Evolutionary conservation across 768 basidiomycete species (phyloP).

Genomic region (Nevesoporus exiguus): DNA sequence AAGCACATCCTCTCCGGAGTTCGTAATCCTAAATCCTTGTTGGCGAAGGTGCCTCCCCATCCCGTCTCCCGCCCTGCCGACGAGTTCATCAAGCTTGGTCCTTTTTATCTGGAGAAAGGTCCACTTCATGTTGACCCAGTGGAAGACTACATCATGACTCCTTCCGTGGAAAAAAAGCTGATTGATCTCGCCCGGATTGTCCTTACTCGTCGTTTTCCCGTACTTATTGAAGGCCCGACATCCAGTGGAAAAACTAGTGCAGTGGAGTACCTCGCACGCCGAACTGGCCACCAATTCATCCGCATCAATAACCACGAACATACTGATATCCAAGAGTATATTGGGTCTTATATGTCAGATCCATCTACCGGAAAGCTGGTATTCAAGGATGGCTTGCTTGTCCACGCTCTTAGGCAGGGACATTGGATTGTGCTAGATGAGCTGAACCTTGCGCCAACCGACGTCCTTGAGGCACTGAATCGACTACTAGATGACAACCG

Average conservation of each 20-base stretch:
- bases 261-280: slow-evolving; percentile 88
- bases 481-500: slow-evolving; percentile 96
- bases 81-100: slow-evolving; percentile 79
- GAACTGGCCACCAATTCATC: slow-evolving; percentile 92
- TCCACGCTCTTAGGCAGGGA: slow-evolving; percentile 85
- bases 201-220: slow-evolving; percentile 83
- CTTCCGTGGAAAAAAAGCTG: slow-evolving; percentile 93
- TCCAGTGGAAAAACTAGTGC: slow-evolving; percentile 98
- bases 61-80: slow-evolving; percentile 45
- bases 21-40: slow-evolving; percentile 72
- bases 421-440: slow-evolving; percentile 99
- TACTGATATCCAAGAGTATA: slow-evolving; percentile 98
- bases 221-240: slow-evolving; percentile 96
- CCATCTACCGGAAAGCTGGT: slow-evolving; percentile 88
- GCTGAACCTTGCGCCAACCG: slow-evolving; percentile 94
- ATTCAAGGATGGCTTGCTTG: slow-evolving; percentile 91
- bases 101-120: slow-evolving; percentile 86
- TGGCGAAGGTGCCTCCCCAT: slow-evolving; percentile 63
- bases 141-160: slow-evolving; percentile 90
- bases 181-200: slow-evolving; percentile 92
- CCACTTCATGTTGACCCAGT: slow-evolving; percentile 56
- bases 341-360: slow-evolving; percentile 95
- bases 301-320: slow-evolving; percentile 99
- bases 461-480: slow-evolving; percentile 96
- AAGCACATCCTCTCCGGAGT: slow-evolving; percentile 77